A percentile compares a stretch with the other conserved stretches of the same genome.
Evolutionary conservation across 2,329 filamentous ascomycete genomes (phyloP).

Genomic region (Pseudogymnoascus sp.): DNA sequence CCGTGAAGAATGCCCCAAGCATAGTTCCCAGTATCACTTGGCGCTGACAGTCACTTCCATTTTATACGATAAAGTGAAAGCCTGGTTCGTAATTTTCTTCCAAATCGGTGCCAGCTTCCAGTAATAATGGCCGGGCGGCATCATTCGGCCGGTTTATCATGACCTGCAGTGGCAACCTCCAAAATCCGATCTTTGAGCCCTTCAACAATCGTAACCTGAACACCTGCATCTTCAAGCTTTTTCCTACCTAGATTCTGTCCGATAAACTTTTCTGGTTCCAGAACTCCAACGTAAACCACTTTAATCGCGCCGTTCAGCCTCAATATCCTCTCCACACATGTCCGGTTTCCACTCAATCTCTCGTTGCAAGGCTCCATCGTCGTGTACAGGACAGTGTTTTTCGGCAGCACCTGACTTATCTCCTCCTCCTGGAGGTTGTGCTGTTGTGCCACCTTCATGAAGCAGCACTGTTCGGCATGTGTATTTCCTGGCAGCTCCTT

Average conservation of each 20-base stretch:
- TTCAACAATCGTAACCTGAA: slow-evolving; percentile 64
- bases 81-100: slow-evolving; percentile 13
- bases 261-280: slow-evolving; percentile 88
- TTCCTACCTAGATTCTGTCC: slow-evolving; percentile 68
- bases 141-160: slow-evolving; percentile 37
- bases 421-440: slow-evolving; percentile 46
- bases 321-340: slow-evolving; percentile 76
- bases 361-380: slow-evolving; percentile 83
- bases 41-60: neutral
- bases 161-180: slow-evolving; percentile 75
- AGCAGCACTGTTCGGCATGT: slow-evolving; percentile 89
- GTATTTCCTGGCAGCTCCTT: slow-evolving; percentile 89
- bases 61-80: neutral
- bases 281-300: slow-evolving; percentile 79
- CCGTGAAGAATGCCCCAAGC: neutral
- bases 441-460: slow-evolving; percentile 61
- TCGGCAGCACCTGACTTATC: slow-evolving; percentile 45
- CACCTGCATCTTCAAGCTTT: slow-evolving; percentile 64
- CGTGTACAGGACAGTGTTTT: slow-evolving; percentile 66
- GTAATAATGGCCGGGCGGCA: neutral
- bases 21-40: neutral
- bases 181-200: slow-evolving; percentile 80
- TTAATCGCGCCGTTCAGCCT: slow-evolving; percentile 48
- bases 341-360: slow-evolving; percentile 65
- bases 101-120: neutral